Conservation (phyloP, 176 grass and related monocot species). For the Elymus sibiricus region DNA sequence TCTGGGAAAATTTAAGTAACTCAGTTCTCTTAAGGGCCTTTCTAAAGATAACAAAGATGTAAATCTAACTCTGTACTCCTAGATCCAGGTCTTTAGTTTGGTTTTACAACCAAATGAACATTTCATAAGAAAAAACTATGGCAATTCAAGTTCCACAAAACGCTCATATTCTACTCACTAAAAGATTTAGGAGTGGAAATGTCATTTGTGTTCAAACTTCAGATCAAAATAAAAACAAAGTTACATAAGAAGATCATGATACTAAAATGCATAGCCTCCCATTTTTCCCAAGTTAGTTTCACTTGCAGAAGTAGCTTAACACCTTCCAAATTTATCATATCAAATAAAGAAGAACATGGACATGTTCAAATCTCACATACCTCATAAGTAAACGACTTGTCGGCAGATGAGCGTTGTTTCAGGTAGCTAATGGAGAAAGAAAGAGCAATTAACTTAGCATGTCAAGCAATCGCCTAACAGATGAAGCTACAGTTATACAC, state of each 20-base stretch:
- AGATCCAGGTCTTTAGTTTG: neutral
- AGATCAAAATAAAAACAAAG: neutral
- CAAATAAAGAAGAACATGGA: neutral
- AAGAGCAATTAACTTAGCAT: slow-evolving; percentile 19
- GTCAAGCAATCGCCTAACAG: neutral
- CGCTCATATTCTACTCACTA: neutral
- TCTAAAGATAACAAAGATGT: neutral
- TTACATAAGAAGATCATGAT: neutral
- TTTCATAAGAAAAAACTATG: neutral
- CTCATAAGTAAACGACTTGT: slow-evolving; percentile 88
- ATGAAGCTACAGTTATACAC: neutral
- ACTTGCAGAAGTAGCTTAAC: neutral
- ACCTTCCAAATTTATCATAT: neutral
- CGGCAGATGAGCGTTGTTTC: slow-evolving; percentile 51
- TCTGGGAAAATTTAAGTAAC: neutral
- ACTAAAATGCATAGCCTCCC: neutral
- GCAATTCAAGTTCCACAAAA: neutral
- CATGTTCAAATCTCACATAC: slow-evolving; percentile 40
- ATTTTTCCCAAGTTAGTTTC: neutral
- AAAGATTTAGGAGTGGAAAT: neutral
- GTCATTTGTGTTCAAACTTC: neutral
- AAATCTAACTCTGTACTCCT: neutral
- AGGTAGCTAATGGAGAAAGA: slow-evolving; percentile 59
- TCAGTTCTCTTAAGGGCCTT: neutral
- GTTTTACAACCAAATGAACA: neutral